Evolutionary conservation across 2,329 filamentous ascomycete species (phyloP).

Genomic region (Cytospora chrysosperma): DNA sequence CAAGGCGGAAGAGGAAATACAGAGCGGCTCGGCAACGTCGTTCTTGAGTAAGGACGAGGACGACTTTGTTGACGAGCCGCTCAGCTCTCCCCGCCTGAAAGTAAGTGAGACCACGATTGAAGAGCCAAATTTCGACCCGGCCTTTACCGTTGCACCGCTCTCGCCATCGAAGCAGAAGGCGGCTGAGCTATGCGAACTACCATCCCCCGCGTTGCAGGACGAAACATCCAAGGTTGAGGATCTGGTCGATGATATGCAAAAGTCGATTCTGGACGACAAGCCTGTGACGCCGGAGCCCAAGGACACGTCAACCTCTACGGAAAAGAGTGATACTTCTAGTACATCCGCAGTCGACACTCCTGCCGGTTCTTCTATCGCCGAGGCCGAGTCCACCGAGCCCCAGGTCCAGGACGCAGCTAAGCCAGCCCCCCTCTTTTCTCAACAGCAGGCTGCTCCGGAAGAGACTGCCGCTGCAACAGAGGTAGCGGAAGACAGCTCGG

Average conservation of each 20-base stretch:
- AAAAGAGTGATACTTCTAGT: constrained; percentile 11
- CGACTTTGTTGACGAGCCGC: constrained; percentile 75
- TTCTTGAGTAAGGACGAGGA: constrained; percentile 63
- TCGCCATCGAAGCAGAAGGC: constrained; percentile 50
- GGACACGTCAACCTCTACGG: constrained; percentile 5
- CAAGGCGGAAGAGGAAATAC: constrained; percentile 57
- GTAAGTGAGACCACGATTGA: constrained; percentile 59
- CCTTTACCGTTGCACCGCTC: constrained; percentile 56
- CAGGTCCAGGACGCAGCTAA: constrained; percentile 53
- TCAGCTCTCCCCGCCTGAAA: constrained; percentile 66
- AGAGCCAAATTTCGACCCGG: constrained; percentile 50
- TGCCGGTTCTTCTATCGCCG: constrained; percentile 18
- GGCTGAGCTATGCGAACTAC: constrained; percentile 5
- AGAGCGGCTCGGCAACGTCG: constrained; percentile 37
- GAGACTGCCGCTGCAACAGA: constrained; percentile 10
- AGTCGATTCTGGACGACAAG: constrained; percentile 20
- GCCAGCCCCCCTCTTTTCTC: constrained; percentile 60
- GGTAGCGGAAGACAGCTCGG: not conserved
- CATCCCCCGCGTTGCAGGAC: constrained; percentile 3
- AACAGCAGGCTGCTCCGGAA: constrained; percentile 1
- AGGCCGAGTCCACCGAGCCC: constrained; percentile 21
- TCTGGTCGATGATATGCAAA: constrained; percentile 24
- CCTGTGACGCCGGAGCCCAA: constrained; percentile 15
- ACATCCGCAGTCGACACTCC: constrained; percentile 18
- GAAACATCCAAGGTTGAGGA: constrained; percentile 26